These are phyloP conservation scores for Alternaria infectoria DNA, from an alignment of 2,329 filamentous ascomycete species.

Conservation along the genomic window DNA sequence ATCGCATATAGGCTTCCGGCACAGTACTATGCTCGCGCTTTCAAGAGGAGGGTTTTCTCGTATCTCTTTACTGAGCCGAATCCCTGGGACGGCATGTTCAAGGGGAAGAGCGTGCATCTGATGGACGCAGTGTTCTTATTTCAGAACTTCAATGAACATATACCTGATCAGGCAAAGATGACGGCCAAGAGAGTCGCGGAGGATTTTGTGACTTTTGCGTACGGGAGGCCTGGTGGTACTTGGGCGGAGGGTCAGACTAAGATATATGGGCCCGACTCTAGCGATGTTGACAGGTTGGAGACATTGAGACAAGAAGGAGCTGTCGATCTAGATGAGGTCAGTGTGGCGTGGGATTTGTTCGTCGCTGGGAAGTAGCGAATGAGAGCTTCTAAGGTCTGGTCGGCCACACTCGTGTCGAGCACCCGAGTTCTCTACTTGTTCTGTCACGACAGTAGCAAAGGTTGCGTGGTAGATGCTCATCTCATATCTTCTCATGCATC, in stretches of 20 bases:
- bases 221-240: conserved; percentile 14
- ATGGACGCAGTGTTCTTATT: conserved; percentile 39
- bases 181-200: conserved; percentile 17
- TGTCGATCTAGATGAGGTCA: conserved; percentile 27
- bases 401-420: background rate
- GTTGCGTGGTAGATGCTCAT: background rate
- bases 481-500: no score
- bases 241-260: conserved; percentile 3
- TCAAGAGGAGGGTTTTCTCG: conserved; percentile 20
- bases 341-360: conserved; percentile 29
- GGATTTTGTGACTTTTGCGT: conserved; percentile 29
- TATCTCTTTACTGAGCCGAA: conserved; percentile 34
- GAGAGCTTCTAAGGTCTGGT: background rate
- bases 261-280: conserved; percentile 10
- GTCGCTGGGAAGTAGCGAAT: conserved; percentile 13
- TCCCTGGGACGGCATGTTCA: conserved; percentile 34
- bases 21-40: conserved; percentile 42
- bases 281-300: conserved; percentile 15
- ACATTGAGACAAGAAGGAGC: conserved; percentile 16
- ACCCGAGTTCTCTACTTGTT: background rate
- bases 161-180: conserved; percentile 2
- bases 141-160: conserved; percentile 28
- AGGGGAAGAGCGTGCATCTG: conserved; percentile 31
- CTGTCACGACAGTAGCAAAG: no score
- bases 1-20: conserved; percentile 53